Conservation (phyloP, 2,329 filamentous ascomycete genomes). For the Phaeosphaeria sp. region DNA sequence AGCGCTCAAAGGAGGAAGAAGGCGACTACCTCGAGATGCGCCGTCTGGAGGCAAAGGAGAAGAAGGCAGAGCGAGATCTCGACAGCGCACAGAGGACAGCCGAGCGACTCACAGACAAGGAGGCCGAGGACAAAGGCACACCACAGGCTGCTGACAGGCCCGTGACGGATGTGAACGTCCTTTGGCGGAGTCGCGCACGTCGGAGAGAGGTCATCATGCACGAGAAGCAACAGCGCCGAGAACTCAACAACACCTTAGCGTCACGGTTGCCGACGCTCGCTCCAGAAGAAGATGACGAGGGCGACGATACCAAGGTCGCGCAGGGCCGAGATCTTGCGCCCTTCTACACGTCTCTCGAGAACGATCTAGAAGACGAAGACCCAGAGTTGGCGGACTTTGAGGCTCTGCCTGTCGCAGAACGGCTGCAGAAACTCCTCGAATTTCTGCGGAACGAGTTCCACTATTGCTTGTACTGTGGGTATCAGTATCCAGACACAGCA, state of each 20-base stretch:
- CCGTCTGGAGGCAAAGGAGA: constrained; percentile 43
- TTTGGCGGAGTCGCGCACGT: constrained; percentile 79
- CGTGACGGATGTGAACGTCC: constrained; percentile 73
- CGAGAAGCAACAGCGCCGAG: constrained; percentile 53
- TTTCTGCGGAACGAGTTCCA: constrained; percentile 74
- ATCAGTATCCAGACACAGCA: constrained; percentile 71
- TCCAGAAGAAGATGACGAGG: constrained; percentile 70
- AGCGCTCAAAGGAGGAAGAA: constrained; percentile 56
- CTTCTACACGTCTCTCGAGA: constrained; percentile 62
- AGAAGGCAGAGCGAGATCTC: constrained; percentile 68
- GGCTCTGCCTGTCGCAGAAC: constrained; percentile 69
- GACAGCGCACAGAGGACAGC: constrained; percentile 82
- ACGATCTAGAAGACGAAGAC: constrained; percentile 80
- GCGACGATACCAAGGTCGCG: constrained; percentile 74
- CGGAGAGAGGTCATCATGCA: constrained; percentile 73
- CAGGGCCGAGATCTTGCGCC: constrained; percentile 64
- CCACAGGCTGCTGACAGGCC: constrained; percentile 53
- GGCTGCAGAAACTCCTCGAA: constrained; percentile 69
- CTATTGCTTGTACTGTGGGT: constrained; percentile 99
- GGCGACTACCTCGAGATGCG: constrained; percentile 45
- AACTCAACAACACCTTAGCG: constrained; percentile 36
- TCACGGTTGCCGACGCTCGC: constrained; percentile 65
- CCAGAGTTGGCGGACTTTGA: constrained; percentile 82
- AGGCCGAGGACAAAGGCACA: constrained; percentile 30
- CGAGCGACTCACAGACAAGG: constrained; percentile 69